Evolutionary conservation across 1,284 basidiomycete genomes (phyloP).

Genomic region (Ceratobasidium sp.): DNA sequence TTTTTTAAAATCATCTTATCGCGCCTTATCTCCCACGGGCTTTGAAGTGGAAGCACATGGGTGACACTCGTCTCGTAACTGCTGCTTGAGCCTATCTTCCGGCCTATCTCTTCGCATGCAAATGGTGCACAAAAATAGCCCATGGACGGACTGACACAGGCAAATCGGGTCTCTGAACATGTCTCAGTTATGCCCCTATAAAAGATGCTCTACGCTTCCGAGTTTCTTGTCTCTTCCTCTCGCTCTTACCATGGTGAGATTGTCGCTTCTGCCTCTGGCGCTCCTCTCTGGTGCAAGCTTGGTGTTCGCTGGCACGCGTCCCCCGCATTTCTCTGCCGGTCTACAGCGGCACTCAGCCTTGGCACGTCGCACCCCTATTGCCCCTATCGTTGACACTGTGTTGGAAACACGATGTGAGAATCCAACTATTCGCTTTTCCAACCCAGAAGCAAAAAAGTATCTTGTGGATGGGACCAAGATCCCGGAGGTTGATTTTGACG

Average conservation of each 20-base stretch:
- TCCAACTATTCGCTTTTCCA: slow-evolving; percentile 77
- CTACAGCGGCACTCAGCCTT: neutral
- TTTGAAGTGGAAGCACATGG: slow-evolving; percentile 5
- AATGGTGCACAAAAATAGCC: slow-evolving; percentile 6
- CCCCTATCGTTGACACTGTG: neutral
- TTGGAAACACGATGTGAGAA: neutral
- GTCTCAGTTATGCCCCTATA: neutral
- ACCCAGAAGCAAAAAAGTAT: slow-evolving; percentile 73
- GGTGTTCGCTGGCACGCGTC: neutral
- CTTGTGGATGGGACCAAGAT: slow-evolving; percentile 73
- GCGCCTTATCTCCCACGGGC: slow-evolving; percentile 22
- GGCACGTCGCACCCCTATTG: neutral
- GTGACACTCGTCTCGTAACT: neutral
- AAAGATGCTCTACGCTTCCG: neutral
- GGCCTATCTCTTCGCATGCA: neutral
- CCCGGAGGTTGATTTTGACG: slow-evolving; percentile 77
- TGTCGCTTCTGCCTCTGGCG: neutral
- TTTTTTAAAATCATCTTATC: neutral
- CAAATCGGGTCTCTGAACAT: neutral
- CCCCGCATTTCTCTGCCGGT: slow-evolving; percentile 6
- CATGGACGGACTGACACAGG: neutral
- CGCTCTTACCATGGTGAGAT: slow-evolving; percentile 1
- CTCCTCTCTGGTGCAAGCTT: neutral
- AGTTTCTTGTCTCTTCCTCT: neutral
- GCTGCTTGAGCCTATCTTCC: neutral